These are phyloP conservation scores for Diaporthe sp. DNA, from an alignment of 2,329 filamentous ascomycete species.

Conservation along the genomic window DNA sequence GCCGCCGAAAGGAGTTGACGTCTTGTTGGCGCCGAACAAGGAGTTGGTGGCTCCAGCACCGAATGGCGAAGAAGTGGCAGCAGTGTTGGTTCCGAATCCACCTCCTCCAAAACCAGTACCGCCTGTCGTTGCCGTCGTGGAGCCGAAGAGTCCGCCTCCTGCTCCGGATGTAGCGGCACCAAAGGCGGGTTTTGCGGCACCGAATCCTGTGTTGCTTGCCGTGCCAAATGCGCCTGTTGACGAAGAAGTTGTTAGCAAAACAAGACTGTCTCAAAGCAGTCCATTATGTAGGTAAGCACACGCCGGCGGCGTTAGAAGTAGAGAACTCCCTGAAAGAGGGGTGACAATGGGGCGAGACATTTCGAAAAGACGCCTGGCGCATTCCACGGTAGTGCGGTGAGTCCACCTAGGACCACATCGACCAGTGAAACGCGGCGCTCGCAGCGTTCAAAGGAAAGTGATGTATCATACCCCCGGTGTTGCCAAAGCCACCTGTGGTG, in stretches of 20 bases:
- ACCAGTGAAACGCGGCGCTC: slow-evolving; percentile 37
- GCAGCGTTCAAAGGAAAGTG: slow-evolving; percentile 39
- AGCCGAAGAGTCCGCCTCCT: slow-evolving; percentile 62
- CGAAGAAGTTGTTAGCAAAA: slow-evolving; percentile 30
- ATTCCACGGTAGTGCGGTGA: slow-evolving; percentile 28
- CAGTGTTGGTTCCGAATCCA: slow-evolving; percentile 56
- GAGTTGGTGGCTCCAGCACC: slow-evolving; percentile 54
- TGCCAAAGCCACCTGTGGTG: slow-evolving; percentile 60
- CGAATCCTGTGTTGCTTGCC: slow-evolving; percentile 52
- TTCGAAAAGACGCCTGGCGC: slow-evolving; percentile 25
- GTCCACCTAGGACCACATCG: slow-evolving; percentile 15
- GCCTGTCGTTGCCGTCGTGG: slow-evolving; percentile 54
- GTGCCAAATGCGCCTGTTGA: slow-evolving; percentile 52
- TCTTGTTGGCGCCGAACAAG: slow-evolving; percentile 68
- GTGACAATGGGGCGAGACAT: slow-evolving; percentile 22
- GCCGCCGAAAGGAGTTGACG: slow-evolving; percentile 58
- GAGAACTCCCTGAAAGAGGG: not conserved
- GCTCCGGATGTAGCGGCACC: slow-evolving; percentile 59
- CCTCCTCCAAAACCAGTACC: slow-evolving; percentile 56
- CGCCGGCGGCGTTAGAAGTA: not conserved
- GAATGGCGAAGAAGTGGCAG: slow-evolving; percentile 53
- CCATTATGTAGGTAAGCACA: not conserved
- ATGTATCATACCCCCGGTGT: slow-evolving; percentile 46
- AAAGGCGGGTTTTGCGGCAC: slow-evolving; percentile 64
- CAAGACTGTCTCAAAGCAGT: slow-evolving; percentile 7